Evolutionary conservation across 2,329 filamentous ascomycete genomes (phyloP).

Genomic region (Conoideocrella luteorostrata): DNA sequence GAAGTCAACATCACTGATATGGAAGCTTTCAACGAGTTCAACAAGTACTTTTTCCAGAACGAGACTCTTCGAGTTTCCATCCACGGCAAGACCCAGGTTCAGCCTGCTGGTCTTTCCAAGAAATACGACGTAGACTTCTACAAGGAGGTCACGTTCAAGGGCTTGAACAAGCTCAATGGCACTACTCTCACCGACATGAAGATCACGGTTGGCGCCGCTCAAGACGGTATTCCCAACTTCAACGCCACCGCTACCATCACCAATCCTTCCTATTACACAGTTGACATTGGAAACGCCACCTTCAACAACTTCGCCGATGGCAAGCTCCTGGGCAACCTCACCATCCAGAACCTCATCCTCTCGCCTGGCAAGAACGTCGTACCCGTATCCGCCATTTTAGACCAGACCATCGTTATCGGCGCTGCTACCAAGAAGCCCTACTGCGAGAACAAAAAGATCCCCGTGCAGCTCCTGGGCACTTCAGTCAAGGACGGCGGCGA

Average conservation of each 20-base stretch:
- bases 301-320: constrained; percentile 53
- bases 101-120: constrained; percentile 41
- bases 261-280: constrained; percentile 57
- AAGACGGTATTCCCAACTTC: constrained; percentile 46
- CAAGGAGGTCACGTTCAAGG: constrained; percentile 46
- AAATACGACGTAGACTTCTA: constrained; percentile 47
- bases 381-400: constrained; percentile 46
- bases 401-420: constrained; percentile 41
- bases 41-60: constrained; percentile 45
- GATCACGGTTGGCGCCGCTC: constrained; percentile 8
- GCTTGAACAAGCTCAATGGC: constrained; percentile 50
- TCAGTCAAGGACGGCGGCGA: constrained; percentile 45
- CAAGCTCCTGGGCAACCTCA: constrained; percentile 45
- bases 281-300: constrained; percentile 60
- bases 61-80: constrained; percentile 45
- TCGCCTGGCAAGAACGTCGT: constrained; percentile 52
- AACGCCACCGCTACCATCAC: constrained; percentile 52
- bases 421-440: constrained; percentile 33
- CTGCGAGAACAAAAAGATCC: constrained; percentile 49
- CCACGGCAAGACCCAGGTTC: constrained; percentile 44
- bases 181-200: constrained; percentile 35
- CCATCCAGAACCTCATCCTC: constrained; percentile 52
- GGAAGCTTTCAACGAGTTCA: constrained; percentile 47
- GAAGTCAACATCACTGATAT: constrained; percentile 38
- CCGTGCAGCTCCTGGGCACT: constrained; percentile 48